Conservation (phyloP, 805 yeast species). For the Starmerella vitae region DNA sequence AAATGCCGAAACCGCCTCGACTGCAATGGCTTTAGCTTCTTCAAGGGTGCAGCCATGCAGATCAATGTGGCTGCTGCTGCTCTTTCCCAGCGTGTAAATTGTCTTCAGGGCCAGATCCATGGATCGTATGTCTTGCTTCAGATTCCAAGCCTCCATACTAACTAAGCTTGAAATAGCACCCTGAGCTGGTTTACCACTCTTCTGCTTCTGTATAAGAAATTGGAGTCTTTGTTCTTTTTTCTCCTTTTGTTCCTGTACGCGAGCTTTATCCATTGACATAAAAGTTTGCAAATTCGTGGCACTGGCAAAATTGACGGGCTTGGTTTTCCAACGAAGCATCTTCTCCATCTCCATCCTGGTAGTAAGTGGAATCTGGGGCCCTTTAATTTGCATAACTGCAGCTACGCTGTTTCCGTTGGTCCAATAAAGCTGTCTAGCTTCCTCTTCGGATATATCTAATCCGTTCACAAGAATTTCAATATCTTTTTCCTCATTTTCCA, state of each 20-base stretch:
- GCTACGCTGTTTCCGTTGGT: conserved; percentile 5
- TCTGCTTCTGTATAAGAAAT: background rate
- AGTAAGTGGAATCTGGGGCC: conserved; percentile 1
- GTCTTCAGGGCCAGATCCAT: conserved; percentile 7
- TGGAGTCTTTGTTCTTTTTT: background rate
- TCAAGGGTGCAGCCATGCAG: conserved; percentile 15
- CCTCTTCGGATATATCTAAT: background rate
- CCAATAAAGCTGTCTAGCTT: conserved; percentile 11
- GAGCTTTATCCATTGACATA: background rate
- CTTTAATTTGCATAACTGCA: conserved; percentile 3
- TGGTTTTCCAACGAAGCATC: background rate
- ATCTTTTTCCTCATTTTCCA: conserved; percentile 4
- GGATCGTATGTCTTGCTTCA: background rate
- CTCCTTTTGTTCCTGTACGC: background rate
- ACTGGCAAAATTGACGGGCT: background rate
- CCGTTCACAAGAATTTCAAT: conserved; percentile 1
- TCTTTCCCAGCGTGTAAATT: background rate
- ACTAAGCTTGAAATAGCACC: background rate
- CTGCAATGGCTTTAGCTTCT: conserved; percentile 7
- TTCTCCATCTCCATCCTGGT: background rate
- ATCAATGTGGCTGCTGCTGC: conserved; percentile 4
- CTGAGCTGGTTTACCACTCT: background rate
- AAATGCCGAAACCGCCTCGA: conserved; percentile 4
- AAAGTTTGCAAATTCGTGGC: background rate
- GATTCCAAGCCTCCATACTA: background rate